Evolutionary conservation across 805 yeast species (phyloP).

Genomic region (Wickerhamiella bombiphila): DNA sequence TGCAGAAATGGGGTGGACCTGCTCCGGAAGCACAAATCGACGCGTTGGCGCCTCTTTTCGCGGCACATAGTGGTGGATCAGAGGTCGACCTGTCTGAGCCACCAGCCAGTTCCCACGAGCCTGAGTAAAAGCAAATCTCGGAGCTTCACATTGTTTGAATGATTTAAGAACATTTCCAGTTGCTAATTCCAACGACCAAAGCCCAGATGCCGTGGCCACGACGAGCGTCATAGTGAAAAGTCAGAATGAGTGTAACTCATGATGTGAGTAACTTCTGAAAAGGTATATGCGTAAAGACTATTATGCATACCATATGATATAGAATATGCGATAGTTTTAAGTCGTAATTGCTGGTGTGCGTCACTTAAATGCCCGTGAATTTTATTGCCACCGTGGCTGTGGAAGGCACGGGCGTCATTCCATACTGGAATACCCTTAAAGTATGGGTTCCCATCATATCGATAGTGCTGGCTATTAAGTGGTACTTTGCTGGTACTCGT

Average conservation of each 20-base stretch:
- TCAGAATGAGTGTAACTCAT: no score
- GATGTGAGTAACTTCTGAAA: no score
- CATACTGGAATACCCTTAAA: constrained; percentile 53
- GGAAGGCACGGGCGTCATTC: constrained; percentile 64
- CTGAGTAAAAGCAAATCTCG: constrained; percentile 1
- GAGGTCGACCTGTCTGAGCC: constrained; percentile 56
- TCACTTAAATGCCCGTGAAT: constrained; percentile 60
- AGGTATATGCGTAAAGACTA: no score
- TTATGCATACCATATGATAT: no score
- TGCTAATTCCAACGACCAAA: constrained; percentile 10
- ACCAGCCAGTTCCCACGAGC: constrained; percentile 27
- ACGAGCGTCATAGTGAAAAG: no score
- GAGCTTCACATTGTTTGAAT: constrained; percentile 14
- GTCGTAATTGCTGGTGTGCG: no score
- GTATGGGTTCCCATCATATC: constrained; percentile 37
- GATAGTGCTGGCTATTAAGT: constrained; percentile 38
- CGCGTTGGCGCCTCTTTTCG: constrained; percentile 45
- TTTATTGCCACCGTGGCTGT: constrained; percentile 51
- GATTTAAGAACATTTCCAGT: constrained; percentile 24
- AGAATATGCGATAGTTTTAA: no score
- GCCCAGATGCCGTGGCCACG: constrained; percentile 8
- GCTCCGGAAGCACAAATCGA: constrained; percentile 80
- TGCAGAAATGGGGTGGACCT: constrained; percentile 41
- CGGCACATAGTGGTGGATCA: constrained; percentile 57
- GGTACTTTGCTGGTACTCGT: constrained; percentile 60